phyloP scores from a whole-genome alignment of 2,329 filamentous ascomycete species.

The Fusarium nygamai region DNA sequence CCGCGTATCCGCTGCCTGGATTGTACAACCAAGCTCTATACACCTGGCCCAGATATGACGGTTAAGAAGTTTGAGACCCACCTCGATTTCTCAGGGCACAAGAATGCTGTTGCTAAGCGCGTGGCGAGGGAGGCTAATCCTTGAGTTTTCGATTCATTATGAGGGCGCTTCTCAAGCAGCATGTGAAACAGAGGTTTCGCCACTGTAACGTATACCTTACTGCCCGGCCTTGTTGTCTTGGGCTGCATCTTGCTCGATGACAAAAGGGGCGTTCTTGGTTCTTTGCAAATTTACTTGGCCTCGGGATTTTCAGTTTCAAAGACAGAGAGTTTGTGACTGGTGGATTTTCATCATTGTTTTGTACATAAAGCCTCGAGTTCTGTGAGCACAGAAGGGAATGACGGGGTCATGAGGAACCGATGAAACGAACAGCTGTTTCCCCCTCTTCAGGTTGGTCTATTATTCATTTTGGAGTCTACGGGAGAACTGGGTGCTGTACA shows the following conservation, averaged over 20 bases:
- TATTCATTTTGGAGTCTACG: conserved; percentile 27
- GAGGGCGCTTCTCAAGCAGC: not conserved
- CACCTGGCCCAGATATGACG: conserved; percentile 84
- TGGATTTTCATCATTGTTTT: conserved; percentile 10
- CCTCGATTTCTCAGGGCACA: conserved; percentile 84
- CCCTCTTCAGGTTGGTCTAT: conserved; percentile 15
- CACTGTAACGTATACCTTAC: not conserved
- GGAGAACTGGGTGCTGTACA: conserved; percentile 31
- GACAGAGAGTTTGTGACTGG: conserved; percentile 23
- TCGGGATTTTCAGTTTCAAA: conserved; percentile 7
- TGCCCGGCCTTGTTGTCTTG: not conserved
- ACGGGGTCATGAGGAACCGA: conserved; percentile 11
- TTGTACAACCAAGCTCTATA: conserved; percentile 94
- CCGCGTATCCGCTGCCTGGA: conserved; percentile 92
- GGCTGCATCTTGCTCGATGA: conserved; percentile 26
- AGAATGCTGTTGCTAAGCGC: conserved; percentile 68
- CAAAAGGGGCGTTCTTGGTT: conserved; percentile 22
- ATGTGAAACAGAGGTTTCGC: not conserved
- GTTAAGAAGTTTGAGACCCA: conserved; percentile 94
- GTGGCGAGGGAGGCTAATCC: conserved; percentile 39
- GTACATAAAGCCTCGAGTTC: conserved; percentile 21
- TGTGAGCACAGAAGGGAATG: conserved; percentile 12
- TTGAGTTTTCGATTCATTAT: not conserved
- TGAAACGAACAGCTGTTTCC: conserved; percentile 6
- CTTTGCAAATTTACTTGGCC: conserved; percentile 9